Evolutionary conservation across 176 grass and related monocot species (phyloP).

Genomic region (Ampelocalamus luodianensis): DNA sequence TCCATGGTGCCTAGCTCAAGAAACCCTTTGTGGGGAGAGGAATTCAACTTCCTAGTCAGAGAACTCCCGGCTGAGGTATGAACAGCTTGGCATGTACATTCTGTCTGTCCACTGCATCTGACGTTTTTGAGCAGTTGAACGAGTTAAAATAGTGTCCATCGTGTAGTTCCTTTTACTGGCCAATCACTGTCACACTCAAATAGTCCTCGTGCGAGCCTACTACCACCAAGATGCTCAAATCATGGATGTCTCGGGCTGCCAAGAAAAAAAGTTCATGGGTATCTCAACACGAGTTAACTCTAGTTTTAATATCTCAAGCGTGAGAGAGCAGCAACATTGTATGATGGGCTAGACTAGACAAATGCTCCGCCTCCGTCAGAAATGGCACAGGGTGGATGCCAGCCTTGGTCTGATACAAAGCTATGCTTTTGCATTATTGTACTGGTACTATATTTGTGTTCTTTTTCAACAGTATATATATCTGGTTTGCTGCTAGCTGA

Average conservation of each 20-base stretch:
- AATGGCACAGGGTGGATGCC: constrained; percentile 39
- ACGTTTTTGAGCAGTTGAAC: background rate
- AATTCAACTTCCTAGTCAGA: constrained; percentile 75
- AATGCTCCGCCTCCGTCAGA: background rate
- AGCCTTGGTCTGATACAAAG: constrained; percentile 41
- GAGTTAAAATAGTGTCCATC: background rate
- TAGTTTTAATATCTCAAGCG: constrained; percentile 28
- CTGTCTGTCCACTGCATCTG: background rate
- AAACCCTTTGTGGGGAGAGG: constrained; percentile 92
- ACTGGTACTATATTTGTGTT: background rate
- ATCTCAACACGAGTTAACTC: background rate
- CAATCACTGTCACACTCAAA: constrained; percentile 26
- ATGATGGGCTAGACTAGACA: background rate
- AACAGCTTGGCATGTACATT: background rate
- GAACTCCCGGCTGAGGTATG: constrained; percentile 77
- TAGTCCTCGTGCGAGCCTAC: background rate
- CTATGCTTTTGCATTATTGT: constrained; percentile 31
- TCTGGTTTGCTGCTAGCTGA: constrained; percentile 20
- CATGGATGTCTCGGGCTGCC: constrained; percentile 27
- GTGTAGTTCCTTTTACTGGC: background rate
- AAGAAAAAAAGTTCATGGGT: background rate
- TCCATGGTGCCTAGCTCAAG: constrained; percentile 82
- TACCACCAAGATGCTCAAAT: background rate
- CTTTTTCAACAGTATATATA: background rate
- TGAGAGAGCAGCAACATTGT: constrained; percentile 14